Conservation (phyloP, 2,329 filamentous ascomycete species). For the Uncinocarpus reesii region DNA sequence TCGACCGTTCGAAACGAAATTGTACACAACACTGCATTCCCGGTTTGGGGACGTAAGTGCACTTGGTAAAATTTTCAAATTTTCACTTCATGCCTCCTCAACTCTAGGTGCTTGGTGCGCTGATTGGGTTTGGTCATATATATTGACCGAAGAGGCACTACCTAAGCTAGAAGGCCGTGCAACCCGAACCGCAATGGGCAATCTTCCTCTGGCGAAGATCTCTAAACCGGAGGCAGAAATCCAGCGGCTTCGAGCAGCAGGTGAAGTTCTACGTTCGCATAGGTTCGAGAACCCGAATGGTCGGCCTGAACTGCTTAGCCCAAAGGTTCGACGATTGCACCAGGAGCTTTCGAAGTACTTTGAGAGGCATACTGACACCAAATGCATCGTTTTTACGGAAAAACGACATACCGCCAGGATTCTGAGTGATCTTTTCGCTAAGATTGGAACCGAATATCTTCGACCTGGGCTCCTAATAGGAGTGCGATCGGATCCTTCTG, state of each 20-base stretch:
- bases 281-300: conserved; percentile 33
- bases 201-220: conserved; percentile 14
- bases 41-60: conserved; percentile 43
- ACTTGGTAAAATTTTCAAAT: conserved; percentile 50
- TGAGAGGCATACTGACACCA: conserved; percentile 44
- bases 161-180: conserved; percentile 49
- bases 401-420: conserved; percentile 66
- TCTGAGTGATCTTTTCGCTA: conserved; percentile 56
- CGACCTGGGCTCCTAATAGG: conserved; percentile 56
- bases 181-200: conserved; percentile 10
- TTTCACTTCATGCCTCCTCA: conserved; percentile 49
- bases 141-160: conserved; percentile 53
- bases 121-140: conserved; percentile 67
- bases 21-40: conserved; percentile 50
- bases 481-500: conserved; percentile 39
- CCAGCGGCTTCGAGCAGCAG: conserved; percentile 49
- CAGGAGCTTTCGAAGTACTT: conserved; percentile 55
- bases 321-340: conserved; percentile 59
- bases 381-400: conserved; percentile 82
- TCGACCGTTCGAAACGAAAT: conserved; percentile 49
- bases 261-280: conserved; percentile 46
- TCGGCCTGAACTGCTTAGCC: conserved; percentile 47
- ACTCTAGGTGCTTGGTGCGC: conserved; percentile 75
- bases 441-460: conserved; percentile 50
- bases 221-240: conserved; percentile 45